phyloP scores from a whole-genome alignment of 345 rosid species.

The Erysimum cheiranthoides region DNA sequence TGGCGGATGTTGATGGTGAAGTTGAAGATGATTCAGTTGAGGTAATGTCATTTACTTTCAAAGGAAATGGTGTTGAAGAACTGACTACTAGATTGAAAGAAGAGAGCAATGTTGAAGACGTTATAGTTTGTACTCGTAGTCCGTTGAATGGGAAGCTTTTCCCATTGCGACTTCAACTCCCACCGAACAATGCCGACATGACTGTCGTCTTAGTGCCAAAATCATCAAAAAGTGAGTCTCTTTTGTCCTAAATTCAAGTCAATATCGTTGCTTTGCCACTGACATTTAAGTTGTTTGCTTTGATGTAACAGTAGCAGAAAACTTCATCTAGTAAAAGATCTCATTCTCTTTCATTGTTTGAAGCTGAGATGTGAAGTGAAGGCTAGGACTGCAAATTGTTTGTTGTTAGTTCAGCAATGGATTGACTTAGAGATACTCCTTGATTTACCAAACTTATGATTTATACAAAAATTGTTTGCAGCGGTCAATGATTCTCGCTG shows the following conservation, averaged over 20 bases:
- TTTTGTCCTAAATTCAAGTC: background rate
- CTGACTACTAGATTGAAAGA: constrained; percentile 72
- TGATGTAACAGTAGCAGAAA: constrained; percentile 42
- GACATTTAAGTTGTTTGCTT: constrained; percentile 10
- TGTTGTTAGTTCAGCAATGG: constrained; percentile 32
- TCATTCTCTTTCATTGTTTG: constrained; percentile 5
- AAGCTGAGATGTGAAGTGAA: constrained; percentile 29
- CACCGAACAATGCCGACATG: constrained; percentile 86
- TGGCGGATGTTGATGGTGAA: constrained; percentile 71
- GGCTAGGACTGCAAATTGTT: constrained; percentile 14
- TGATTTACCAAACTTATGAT: constrained; percentile 34
- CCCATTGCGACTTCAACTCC: constrained; percentile 90
- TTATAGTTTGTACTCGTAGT: constrained; percentile 83
- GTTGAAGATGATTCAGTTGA: constrained; percentile 67
- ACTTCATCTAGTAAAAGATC: constrained; percentile 33
- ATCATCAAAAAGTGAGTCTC: constrained; percentile 62
- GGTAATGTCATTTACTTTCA: constrained; percentile 65
- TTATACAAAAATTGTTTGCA: constrained; percentile 18
- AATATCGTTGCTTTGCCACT: constrained; percentile 4
- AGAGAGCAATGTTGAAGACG: constrained; percentile 69
- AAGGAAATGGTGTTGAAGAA: constrained; percentile 80
- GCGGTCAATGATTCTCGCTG: constrained; percentile 8
- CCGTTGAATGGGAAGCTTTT: constrained; percentile 85
- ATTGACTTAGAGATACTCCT: constrained; percentile 15
- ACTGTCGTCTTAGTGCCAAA: constrained; percentile 76